phyloP scores from a whole-genome alignment of 805 yeast species.

The Metschnikowia borealis region DNA sequence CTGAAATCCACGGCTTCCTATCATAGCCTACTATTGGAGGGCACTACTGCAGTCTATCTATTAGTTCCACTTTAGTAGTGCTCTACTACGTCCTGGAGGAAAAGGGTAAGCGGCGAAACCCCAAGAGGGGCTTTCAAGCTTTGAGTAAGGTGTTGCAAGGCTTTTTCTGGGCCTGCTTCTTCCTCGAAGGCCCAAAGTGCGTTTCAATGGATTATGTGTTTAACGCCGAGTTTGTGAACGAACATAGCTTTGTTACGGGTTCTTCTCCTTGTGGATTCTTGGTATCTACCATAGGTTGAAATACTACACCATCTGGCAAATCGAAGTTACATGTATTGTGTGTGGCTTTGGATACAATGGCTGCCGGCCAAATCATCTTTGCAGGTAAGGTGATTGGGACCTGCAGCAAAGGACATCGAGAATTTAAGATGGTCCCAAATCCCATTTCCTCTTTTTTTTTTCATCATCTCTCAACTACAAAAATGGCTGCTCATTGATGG shows the following conservation, averaged over 20 bases:
- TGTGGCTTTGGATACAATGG: constrained; percentile 95
- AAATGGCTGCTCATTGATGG: too few relatives aligned
- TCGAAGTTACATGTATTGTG: constrained; percentile 91
- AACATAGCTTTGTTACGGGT: constrained; percentile 47
- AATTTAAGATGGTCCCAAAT: too few relatives aligned
- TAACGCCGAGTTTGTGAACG: constrained; percentile 36
- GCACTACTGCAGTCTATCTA: too few relatives aligned
- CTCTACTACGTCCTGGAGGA: constrained; percentile 71
- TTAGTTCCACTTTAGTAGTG: too few relatives aligned
- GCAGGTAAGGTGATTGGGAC: too few relatives aligned
- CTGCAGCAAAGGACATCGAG: constrained; percentile 38
- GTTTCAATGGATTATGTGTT: constrained; percentile 50
- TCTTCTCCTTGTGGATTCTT: constrained; percentile 61
- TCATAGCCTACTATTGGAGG: too few relatives aligned
- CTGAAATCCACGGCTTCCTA: too few relatives aligned
- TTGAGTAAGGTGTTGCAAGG: constrained; percentile 66
- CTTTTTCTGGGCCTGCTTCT: constrained; percentile 60
- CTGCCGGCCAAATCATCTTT: constrained; percentile 13
- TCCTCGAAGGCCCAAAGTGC: constrained; percentile 42
- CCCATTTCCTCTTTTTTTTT: too few relatives aligned
- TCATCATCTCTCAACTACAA: too few relatives aligned
- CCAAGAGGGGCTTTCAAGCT: constrained; percentile 75
- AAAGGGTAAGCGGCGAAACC: constrained; percentile 66
- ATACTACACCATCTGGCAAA: constrained; percentile 91
- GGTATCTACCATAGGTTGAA: constrained; percentile 74